Evolutionary conservation across 2,329 filamentous ascomycete species (phyloP), one percentile per base, ranked within the genome.

Genomic region (Byssothecium circinans): DNA sequence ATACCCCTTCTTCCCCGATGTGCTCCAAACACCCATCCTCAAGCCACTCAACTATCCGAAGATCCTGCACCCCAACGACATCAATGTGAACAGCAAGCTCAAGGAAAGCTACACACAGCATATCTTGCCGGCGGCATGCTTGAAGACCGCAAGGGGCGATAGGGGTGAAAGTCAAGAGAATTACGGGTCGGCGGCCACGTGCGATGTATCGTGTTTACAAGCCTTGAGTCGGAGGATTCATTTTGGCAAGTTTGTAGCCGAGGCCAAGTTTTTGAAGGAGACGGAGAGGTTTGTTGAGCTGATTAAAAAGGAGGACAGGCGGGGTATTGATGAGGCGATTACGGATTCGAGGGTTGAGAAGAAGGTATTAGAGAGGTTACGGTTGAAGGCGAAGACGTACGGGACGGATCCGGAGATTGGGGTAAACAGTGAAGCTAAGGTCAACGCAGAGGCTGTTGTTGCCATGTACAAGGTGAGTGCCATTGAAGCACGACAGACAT

Each of bases 161-260:
- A 81, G 91, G 48, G 89, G 89, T 40, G 91, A 95, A 69, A 82
- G 83, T 12, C 85, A 90, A 69, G 94, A 97, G 74, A 96, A 99
- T 75, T 99, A 97, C 75, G 94, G 94, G 14, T 95, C 89, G 5
- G 81, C 91, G 1, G 92, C 91, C 1, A 95, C 90, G 1, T 91
- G 88, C 68, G 94, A 99, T 73, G 94, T 99, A 52, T 81, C 83
- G 43, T 92, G 88, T 62, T 78, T 99, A 55, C 94, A 99, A 76
- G 88, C 94, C 3, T 76, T 99, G 38, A 95, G 89, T 32, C 82
- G 92, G 34, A 81, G 94, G 45, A 94, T 99, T 60, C 94, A 99
- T 74, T 99, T 96, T 75, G 94, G 94, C 60, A 99, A 97, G 75
- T 97, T 97, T 65, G 94, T 99, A 8, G 94, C 94, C 35, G 94